Percentiles rank a stretch among this genome's conserved stretches.
Conservation (phyloP, 768 basidiomycete species). For the Boletellus emodensis region DNA sequence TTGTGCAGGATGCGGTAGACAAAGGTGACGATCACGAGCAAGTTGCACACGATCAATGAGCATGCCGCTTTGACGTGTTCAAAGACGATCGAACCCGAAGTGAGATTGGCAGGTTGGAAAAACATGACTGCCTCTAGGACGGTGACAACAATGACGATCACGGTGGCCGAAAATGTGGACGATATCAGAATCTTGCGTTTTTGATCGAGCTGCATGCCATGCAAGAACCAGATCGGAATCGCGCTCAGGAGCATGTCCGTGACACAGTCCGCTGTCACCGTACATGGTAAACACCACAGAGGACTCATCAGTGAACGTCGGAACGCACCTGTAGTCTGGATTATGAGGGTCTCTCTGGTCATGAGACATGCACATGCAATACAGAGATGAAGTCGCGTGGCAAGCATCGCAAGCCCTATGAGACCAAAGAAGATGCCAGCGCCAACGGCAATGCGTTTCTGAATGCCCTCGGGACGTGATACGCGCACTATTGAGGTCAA, state of each 20-base stretch:
- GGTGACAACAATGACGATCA: slow-evolving; percentile 20
- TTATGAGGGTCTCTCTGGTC: neutral
- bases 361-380: slow-evolving; percentile 3
- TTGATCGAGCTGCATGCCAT: slow-evolving; percentile 9
- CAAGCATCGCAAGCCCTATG: slow-evolving; percentile 4
- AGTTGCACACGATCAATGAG: slow-evolving; percentile 23
- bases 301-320: neutral
- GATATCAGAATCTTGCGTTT: slow-evolving; percentile 17
- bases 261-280: slow-evolving; percentile 17
- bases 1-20: slow-evolving; percentile 12
- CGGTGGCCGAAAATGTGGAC: slow-evolving; percentile 20
- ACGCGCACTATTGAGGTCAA: slow-evolving; percentile 22
- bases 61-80: slow-evolving; percentile 22
- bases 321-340: slow-evolving; percentile 13
- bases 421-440: slow-evolving; percentile 16
- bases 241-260: slow-evolving; percentile 19
- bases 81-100: slow-evolving; percentile 14
- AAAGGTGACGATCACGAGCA: slow-evolving; percentile 22
- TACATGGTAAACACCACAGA: neutral
- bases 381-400: slow-evolving; percentile 13
- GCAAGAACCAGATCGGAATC: slow-evolving; percentile 19
- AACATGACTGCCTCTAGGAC: slow-evolving; percentile 11
- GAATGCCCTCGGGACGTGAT: slow-evolving; percentile 12
- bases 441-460: slow-evolving; percentile 1
- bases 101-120: neutral